Evolutionary conservation across 495 filamentous ascomycete genomes (phyloP).

Genomic region (Aspergillus egyptiacus): DNA sequence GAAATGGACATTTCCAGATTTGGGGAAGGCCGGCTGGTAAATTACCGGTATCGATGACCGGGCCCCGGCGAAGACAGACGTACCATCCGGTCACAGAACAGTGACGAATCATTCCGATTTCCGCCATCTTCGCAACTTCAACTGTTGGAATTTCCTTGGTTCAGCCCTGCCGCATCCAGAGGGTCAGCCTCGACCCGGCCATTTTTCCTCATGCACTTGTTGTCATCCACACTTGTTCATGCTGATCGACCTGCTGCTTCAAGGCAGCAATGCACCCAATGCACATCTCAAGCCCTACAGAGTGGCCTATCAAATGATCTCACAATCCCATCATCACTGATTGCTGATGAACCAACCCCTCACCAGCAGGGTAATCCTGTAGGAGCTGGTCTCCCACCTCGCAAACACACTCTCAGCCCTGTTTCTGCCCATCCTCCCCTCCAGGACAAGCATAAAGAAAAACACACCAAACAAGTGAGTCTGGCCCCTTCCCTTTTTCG

Average conservation of each 20-base stretch:
- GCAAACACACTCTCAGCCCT: slow-evolving; percentile 8
- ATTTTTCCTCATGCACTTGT: not conserved
- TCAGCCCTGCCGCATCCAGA: slow-evolving; percentile 8
- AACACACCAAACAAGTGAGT: slow-evolving; percentile 11
- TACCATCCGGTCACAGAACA: not conserved
- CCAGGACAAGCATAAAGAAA: slow-evolving; percentile 4
- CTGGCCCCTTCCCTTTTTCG: not conserved
- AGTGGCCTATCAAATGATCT: not conserved
- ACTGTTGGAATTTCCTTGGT: not conserved
- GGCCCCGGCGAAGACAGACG: not conserved
- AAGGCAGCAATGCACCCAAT: not conserved
- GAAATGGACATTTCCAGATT: not conserved
- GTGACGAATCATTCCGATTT: not conserved
- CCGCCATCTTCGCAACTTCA: too few species aligned
- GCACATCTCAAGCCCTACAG: not conserved
- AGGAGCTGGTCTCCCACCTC: not conserved
- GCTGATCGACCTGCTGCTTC: slow-evolving; percentile 3
- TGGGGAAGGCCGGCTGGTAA: not conserved
- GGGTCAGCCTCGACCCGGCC: not conserved
- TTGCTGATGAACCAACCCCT: slow-evolving; percentile 4
- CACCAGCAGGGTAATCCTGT: too few species aligned
- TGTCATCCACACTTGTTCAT: not conserved
- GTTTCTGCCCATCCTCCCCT: slow-evolving; percentile 1
- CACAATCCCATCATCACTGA: not conserved
- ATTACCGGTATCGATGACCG: not conserved